A percentile compares a stretch with the other conserved stretches of the same genome.
These are phyloP conservation scores for Erodium texanum DNA, from an alignment of 441 rosid genomes.

Conservation along the genomic window DNA sequence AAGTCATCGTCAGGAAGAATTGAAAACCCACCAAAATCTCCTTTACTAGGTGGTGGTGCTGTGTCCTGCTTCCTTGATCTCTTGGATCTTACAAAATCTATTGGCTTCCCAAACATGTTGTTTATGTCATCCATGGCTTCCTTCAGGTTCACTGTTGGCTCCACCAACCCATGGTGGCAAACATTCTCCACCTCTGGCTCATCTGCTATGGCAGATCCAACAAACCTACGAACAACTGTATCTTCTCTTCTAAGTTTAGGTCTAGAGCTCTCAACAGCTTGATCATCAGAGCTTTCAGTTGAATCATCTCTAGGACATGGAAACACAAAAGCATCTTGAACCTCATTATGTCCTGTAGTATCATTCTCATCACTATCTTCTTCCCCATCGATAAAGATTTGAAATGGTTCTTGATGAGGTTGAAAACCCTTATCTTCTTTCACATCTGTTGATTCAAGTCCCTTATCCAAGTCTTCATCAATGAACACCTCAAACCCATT, in stretches of 20 bases:
- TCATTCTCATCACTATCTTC: conserved; percentile 38
- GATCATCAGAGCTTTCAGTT: conserved; percentile 42
- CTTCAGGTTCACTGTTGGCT: conserved; percentile 90
- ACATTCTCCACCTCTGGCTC: conserved; percentile 84
- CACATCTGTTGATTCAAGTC: conserved; percentile 19
- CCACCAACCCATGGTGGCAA: conserved; percentile 97
- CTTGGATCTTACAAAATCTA: conserved; percentile 69
- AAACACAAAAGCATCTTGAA: conserved; percentile 43
- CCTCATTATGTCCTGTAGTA: conserved; percentile 18
- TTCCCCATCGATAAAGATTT: conserved; percentile 49
- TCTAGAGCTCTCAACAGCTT: conserved; percentile 30
- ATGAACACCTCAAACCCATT: conserved; percentile 41
- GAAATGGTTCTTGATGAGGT: conserved; percentile 37
- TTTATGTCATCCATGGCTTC: conserved; percentile 95
- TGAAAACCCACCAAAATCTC: conserved; percentile 45
- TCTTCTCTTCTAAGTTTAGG: conserved; percentile 59
- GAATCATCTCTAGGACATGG: conserved; percentile 52
- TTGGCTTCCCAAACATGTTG: conserved; percentile 93
- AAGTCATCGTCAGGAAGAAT: conserved; percentile 68
- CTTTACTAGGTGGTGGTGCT: conserved; percentile 23
- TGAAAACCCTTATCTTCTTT: conserved; percentile 24
- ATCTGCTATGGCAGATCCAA: conserved; percentile 69
- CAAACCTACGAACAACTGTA: conserved; percentile 76
- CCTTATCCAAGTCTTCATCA: conserved; percentile 41
- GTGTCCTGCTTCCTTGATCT: conserved; percentile 56